Evolutionary conservation across 495 filamentous ascomycete species (phyloP).

Genomic region (Lepraria neglecta): DNA sequence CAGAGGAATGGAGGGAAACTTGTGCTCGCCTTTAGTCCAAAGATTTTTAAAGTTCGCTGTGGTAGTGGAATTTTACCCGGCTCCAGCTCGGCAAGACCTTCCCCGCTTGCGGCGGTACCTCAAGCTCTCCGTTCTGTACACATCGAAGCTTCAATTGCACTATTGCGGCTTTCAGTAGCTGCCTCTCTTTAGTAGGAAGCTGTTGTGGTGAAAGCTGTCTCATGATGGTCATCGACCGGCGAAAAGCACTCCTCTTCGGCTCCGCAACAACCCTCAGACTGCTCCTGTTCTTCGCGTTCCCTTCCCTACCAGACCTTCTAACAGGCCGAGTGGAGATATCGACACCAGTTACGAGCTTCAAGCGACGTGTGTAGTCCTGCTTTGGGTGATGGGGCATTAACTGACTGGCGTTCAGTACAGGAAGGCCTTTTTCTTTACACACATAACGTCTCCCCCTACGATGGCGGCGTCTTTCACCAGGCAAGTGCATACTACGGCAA

Average conservation of each 20-base stretch:
- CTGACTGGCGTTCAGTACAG: slow-evolving; percentile 56
- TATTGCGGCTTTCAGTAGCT: not conserved
- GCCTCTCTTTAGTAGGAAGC: not conserved
- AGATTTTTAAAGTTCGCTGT: not conserved
- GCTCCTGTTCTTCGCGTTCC: slow-evolving; percentile 72
- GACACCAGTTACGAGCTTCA: slow-evolving; percentile 95
- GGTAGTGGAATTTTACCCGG: slow-evolving; percentile 2
- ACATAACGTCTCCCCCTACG: slow-evolving; percentile 93
- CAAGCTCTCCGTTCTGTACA: not conserved
- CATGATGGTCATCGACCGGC: slow-evolving; percentile 59
- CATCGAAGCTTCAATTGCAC: not conserved
- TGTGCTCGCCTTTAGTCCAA: not conserved
- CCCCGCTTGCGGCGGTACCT: slow-evolving; percentile 3
- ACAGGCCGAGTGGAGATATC: slow-evolving; percentile 93
- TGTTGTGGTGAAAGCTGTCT: not conserved
- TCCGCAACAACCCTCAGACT: slow-evolving; percentile 75
- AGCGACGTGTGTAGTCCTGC: slow-evolving; percentile 62
- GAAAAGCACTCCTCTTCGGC: slow-evolving; percentile 67
- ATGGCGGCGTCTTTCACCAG: slow-evolving; percentile 96
- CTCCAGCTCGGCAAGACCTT: not conserved
- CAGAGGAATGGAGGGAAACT: not conserved
- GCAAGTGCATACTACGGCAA: slow-evolving; percentile 32
- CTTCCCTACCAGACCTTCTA: slow-evolving; percentile 75
- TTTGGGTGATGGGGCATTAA: too few species aligned
- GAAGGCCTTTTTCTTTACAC: slow-evolving; percentile 95